Base-by-base conservation (phyloP, 1,139 yeast genomes). In the Lodderomyces oxycetoniae region DNA sequence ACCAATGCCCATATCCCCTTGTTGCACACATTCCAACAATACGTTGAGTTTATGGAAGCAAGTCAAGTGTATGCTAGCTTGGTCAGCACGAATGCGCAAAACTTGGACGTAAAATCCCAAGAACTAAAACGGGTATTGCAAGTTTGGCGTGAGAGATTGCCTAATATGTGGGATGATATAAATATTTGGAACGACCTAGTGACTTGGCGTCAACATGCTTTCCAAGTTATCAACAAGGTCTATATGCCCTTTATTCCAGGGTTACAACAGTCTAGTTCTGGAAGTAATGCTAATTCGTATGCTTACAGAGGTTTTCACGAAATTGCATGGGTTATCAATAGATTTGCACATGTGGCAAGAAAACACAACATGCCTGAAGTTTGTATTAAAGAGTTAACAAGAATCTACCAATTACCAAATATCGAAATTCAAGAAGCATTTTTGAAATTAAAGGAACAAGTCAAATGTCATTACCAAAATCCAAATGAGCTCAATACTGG, bases 341-440 rank as follows among this genome's bases (percentile, higher is more conserved):
- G 98, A 40, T 93, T 93, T 68, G 98, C 99, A 0, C 98, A 93
- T 61, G 97, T 91, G 32, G 97, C 98, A 1, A 74, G 98, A 45
- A 87, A 88, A 57, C 99, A 93, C 55, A 82, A 85, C 42, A 86
- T 93, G 94, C 85, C 96, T 1, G 97, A 91, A 39, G 98, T 93
- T 33, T 93, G 98, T 63, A 81, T 89, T 42, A 83, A 79, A 44
- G 97, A 93, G 53, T 65, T 93, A 49, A 85, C 96, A 3, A 84
- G 91, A 66, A 93, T 93, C 36, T 93, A 93, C 60, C 91, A 95
- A 8, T 66, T 93, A 43, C 99, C 99, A 19, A 93, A 93, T 50
- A 93, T 93, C 57, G 99, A 93, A 60, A 91, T 93, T 43, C 98
- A 91, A 55, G 99, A 93, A 55, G 98, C 98, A 0, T 93, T 91